Conservation (phyloP, 2,329 filamentous ascomycete genomes). For the Cytospora chrysosperma region DNA sequence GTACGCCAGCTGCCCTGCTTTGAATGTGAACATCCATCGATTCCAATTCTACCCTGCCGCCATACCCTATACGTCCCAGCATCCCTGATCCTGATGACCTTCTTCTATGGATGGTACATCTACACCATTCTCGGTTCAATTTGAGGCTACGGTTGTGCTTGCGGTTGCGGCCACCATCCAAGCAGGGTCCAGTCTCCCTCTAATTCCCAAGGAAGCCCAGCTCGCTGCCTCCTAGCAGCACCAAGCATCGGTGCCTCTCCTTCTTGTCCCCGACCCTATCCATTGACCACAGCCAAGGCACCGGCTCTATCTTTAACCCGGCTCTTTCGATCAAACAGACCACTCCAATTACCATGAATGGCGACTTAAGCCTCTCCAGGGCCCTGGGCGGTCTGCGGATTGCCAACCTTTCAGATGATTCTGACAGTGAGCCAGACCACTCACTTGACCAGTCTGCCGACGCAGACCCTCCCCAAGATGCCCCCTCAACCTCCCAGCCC, state of each 20-base stretch:
- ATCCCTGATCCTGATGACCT: conserved; percentile 23
- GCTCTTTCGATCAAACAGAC: conserved; percentile 17
- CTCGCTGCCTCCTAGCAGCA: conserved; percentile 8
- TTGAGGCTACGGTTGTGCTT: conserved; percentile 22
- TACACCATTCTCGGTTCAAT: conserved; percentile 19
- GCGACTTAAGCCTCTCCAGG: conserved; percentile 88
- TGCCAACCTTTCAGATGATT: conserved; percentile 83
- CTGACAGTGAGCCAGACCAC: conserved; percentile 37
- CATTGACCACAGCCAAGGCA: conserved; percentile 14
- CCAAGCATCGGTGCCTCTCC: background rate
- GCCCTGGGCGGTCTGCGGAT: conserved; percentile 93
- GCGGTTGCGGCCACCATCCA: conserved; percentile 16
- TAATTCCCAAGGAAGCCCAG: conserved; percentile 18
- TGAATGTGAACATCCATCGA: conserved; percentile 9
- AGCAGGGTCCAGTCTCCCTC: conserved; percentile 16
- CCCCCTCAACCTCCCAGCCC: conserved; percentile 26
- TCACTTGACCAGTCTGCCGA: conserved; percentile 35
- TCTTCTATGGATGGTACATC: conserved; percentile 21
- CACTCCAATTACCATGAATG: conserved; percentile 65
- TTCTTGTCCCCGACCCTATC: conserved; percentile 13
- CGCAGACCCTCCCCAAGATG: conserved; percentile 30
- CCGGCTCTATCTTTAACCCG: conserved; percentile 21
- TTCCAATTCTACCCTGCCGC: conserved; percentile 10
- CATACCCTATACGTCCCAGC: conserved; percentile 4
- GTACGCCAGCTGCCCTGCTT: conserved; percentile 24